Evolutionary conservation across 148 eudicot genomes (phyloP), one percentile per base, ranked within the genome.

Genomic region (Nepenthes gracilis): DNA sequence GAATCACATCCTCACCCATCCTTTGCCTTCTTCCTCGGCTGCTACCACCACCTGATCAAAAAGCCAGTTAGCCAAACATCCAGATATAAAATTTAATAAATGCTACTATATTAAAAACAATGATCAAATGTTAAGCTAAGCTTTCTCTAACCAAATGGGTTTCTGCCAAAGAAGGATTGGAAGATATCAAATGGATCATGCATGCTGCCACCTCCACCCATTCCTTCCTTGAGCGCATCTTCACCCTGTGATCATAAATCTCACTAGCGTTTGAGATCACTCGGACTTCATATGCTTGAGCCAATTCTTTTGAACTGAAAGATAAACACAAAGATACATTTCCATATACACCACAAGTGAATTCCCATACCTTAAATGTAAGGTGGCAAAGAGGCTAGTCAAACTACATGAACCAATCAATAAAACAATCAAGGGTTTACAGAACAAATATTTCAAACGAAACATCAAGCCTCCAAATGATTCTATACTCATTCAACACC

Each of bases 1-100:
- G n/a, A n/a, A n/a, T n/a, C n/a, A n/a, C n/a, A n/a, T n/a, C n/a
- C n/a, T n/a, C n/a, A n/a, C n/a, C n/a, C n/a, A n/a, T n/a, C n/a
- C n/a, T n/a, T n/a, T n/a, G 67, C 35, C 59, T 54, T 64, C 67
- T 64, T 64, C 67, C 67, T 54, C 67, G 38, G 4, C 67, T 32
- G 67, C 67, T 64, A 32, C 59, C 67, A 53, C 67, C 67, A 40
- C 58, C 58, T 40, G 8, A 35, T 35, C 5, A 51, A 6, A 61
- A 1, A n/a, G 33, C 2, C 2, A 49, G 14, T 49, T 2, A 49
- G 11, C 12, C 12, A 49, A 11, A 49, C 53, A 49, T n/a, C 2
- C 11, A 49, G 11, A 9, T 4, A 49, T 7, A 40, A 40, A 7
- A n/a, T n/a, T n/a, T n/a, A n/a, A 40, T n/a, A n/a, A n/a, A n/a